phyloP scores from a whole-genome alignment of 768 basidiomycete genomes.

The Lactarius akahatsu region DNA sequence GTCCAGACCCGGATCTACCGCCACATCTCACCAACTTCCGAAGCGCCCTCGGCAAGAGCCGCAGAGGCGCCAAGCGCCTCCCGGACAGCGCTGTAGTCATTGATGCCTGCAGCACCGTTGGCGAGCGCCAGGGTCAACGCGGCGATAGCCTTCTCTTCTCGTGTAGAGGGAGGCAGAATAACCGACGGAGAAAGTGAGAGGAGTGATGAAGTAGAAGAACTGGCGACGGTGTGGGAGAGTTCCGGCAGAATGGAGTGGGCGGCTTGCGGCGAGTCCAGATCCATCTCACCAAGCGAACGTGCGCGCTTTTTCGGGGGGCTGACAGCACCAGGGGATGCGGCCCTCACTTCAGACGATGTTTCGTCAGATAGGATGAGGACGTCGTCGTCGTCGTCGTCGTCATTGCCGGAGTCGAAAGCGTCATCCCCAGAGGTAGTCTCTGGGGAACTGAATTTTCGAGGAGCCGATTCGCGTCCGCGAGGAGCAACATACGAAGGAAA shows the following conservation, averaged over 20 bases:
- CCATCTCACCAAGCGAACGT: conserved; percentile 47
- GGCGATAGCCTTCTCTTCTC: conserved; percentile 58
- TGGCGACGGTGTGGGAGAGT: conserved; percentile 39
- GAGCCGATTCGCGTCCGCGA: conserved; percentile 20
- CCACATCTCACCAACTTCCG: conserved; percentile 60
- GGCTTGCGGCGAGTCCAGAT: conserved; percentile 38
- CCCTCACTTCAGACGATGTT: conserved; percentile 29
- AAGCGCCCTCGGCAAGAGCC: conserved; percentile 39
- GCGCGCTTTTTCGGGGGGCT: conserved; percentile 42
- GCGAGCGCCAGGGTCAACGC: conserved; percentile 60
- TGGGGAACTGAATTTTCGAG: conserved; percentile 26
- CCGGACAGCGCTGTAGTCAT: conserved; percentile 54
- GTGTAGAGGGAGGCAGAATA: conserved; percentile 39
- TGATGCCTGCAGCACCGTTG: conserved; percentile 59
- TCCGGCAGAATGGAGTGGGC: conserved; percentile 35
- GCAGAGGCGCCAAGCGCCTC: conserved; percentile 37
- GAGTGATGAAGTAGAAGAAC: conserved; percentile 43
- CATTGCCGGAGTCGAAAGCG: conserved; percentile 36
- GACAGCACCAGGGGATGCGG: conserved; percentile 19
- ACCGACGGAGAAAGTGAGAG: conserved; percentile 37
- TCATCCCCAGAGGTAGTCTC: conserved; percentile 29
- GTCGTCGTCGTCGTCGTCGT: conserved; percentile 58
- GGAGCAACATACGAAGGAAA: conserved; percentile 9
- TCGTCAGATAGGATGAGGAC: conserved; percentile 55
- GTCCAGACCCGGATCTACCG: conserved; percentile 29